Evolutionary conservation across 2,329 filamentous ascomycete species (phyloP).

Genomic region (Dactylellina haptotyla): DNA sequence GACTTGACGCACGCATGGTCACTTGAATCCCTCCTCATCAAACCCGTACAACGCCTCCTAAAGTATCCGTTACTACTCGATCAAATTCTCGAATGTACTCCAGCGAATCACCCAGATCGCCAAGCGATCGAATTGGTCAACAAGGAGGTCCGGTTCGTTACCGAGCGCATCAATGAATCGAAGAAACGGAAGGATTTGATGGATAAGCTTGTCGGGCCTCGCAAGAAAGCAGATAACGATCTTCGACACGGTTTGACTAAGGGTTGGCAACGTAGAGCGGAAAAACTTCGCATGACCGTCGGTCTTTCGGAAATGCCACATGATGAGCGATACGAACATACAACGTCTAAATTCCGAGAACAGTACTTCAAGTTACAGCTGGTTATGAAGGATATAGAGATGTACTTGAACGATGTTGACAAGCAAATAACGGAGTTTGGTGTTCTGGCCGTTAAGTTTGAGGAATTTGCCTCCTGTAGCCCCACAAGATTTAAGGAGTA

Average conservation of each 20-base stretch:
- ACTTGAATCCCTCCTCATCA: conserved; percentile 93
- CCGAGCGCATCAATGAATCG: conserved; percentile 83
- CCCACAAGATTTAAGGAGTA: conserved; percentile 81
- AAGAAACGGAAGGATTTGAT: conserved; percentile 95
- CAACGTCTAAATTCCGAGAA: conserved; percentile 87
- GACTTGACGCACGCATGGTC: conserved; percentile 96
- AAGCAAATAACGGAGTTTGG: conserved; percentile 84
- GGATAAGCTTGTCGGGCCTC: conserved; percentile 80
- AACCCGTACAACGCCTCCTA: conserved; percentile 91
- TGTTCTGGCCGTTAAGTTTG: conserved; percentile 81
- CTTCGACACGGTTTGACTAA: conserved; percentile 85
- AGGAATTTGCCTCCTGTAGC: conserved; percentile 77
- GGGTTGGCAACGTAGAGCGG: conserved; percentile 86
- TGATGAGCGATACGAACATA: conserved; percentile 80
- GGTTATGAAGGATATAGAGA: conserved; percentile 91
- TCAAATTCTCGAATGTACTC: conserved; percentile 81
- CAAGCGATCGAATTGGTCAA: conserved; percentile 75
- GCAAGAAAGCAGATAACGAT: conserved; percentile 88
- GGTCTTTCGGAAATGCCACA: conserved; percentile 75
- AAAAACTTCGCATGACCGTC: conserved; percentile 80
- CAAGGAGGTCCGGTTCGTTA: conserved; percentile 72
- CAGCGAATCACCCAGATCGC: conserved; percentile 83
- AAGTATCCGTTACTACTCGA: conserved; percentile 91
- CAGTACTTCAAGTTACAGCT: conserved; percentile 93
- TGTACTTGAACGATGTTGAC: conserved; percentile 83